Base-by-base conservation (phyloP, 2,329 filamentous ascomycete species). In the Hypoxylon sp. region DNA sequence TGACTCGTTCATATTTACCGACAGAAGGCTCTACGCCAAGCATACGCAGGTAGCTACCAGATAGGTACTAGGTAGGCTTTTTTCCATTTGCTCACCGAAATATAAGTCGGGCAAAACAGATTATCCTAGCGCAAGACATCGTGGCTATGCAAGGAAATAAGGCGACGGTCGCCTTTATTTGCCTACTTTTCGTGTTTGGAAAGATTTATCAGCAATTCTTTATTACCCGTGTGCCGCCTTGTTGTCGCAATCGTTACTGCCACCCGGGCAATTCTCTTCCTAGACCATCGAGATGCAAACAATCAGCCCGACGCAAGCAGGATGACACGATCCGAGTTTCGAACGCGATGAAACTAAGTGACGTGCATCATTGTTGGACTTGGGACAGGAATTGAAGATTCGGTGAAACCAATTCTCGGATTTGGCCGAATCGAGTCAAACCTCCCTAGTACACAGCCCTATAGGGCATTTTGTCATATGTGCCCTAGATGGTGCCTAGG, bases 11-110 rank as follows among this genome's bases (percentile, higher is more conserved):
- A 57, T 45, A 34, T 12, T 21, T 34, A 55, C 51, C 45, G 25
- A 11, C 21, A 9, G 14, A 47, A 46, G 12, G 57, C 30, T 34
- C 25, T 14, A 54, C 39, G 52, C 59, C 45, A 51, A 56, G 52
- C 58, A n/a, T n/a, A 39, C 34, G 14, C 8, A 6, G 34, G 34
- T 16, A 39, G n/a, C n/a, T n/a, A 16, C n/a, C n/a, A n/a, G n/a
- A n/a, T n/a, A n/a, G n/a, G n/a, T n/a, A n/a, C n/a, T n/a, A n/a
- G n/a, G n/a, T n/a, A n/a, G 19, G 34, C 46, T 16, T 51, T 62
- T 27, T 52, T 57, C 30, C 46, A 62, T 3, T 46, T 54, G 9
- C 21, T 46, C 52, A 57, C 52, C 52, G 45, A 62, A 56, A 34
- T 14, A 23, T 34, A 7, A 2, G 41, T 32, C 52, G 52, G 59